Base-by-base conservation (phyloP, 148 eudicot species). In the Rhododendron molle region DNA sequence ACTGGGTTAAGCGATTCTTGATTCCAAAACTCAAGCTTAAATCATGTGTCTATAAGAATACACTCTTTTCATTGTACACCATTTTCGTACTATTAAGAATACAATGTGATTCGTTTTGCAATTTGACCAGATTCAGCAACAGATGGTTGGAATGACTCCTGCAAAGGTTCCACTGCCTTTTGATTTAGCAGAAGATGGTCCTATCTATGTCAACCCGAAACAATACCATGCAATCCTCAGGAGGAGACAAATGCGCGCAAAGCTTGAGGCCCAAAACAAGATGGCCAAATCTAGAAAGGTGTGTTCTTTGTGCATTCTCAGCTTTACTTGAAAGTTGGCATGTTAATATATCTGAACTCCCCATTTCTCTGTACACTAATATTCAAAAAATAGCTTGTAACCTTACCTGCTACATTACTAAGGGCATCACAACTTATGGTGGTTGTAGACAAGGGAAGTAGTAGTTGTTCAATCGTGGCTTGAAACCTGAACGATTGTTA, bases 161-260 rank as follows among this genome's bases (percentile, higher is more conserved):
- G 86, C 90, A 32, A 90, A 97, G 83, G 93, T 96, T 28, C 94
- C 98, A 38, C 86, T 96, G 62, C 98, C 99, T 52, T 87, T 82
- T 30, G 97, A 93, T 82, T 54, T 93, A 28, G 85, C 96, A 83
- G 94, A 93, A 87, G 95, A 96, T 69, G 96, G 92, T 49, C 96
- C 97, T 38, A 93, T 96, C 36, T 96, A 89, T 83, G 99, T 96
- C 76, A 95, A 96, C 86, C 94, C 99, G 1, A 96, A 94, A 80
- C 99, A 95, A 79, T 96, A 94, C 82, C 91, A 94, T 83, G 98
- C 94, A n/a, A 96, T 96, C 81, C 92, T 96, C 7, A 91, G 99
- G 86, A 93, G 99, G 88, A 90, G 99, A 40, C 97, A 93, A 72
- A 91, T 89, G 28, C 95, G 99, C 54, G 98, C 99, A n/a, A 96